Base-by-base conservation (phyloP, 1,139 yeast genomes). In the Yamadazyma epiphylla region DNA sequence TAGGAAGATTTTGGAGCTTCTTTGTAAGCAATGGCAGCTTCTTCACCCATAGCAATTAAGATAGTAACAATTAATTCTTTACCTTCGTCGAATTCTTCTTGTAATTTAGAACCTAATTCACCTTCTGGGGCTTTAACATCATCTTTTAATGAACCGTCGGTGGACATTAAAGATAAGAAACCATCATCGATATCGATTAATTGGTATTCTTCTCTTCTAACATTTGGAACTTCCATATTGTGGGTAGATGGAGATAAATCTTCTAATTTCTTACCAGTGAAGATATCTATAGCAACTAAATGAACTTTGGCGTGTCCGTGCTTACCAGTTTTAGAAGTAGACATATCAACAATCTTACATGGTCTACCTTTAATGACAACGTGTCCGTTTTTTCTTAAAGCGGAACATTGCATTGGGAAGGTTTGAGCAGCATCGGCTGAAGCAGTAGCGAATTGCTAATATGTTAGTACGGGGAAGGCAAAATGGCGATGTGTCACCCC, bases 281-380 rank as follows among this genome's bases (percentile, higher is more conserved):
- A 91, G 69, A 91, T 89, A 70, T 91, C 98, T 58, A 84, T 81
- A 67, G 97, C 97, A 51, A 91, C 96, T 76, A 91, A 81, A 75
- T 91, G 97, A 71, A 91, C 98, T 82, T 91, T 91, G 68, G 98
- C 98, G 91, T 91, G 98, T 75, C 98, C 98, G 84, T 91, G 98
- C 96, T 91, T 91, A 77, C 98, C 98, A 57, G 98, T 91, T 85
- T 91, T 91, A 62, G 98, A 91, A 63, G 98, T 91, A 47, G 98
- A 91, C 98, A 91, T 91, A 70, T 91, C 98, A 58, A 91, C 94
- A 70, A 91, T 91, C 84, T 91, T 91, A 81, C 98, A 91, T 68
- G 98, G 98, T 81, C 98, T 94, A 62, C 87, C 78, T 80, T 94
- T 94, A 76, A 91, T 91, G 58, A 82, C 94, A 65, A 91, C 98